Evolutionary conservation across 192 early-diverging fungal genomes (phyloP).

Genomic region (Jimgerdemannia flammicorona): DNA sequence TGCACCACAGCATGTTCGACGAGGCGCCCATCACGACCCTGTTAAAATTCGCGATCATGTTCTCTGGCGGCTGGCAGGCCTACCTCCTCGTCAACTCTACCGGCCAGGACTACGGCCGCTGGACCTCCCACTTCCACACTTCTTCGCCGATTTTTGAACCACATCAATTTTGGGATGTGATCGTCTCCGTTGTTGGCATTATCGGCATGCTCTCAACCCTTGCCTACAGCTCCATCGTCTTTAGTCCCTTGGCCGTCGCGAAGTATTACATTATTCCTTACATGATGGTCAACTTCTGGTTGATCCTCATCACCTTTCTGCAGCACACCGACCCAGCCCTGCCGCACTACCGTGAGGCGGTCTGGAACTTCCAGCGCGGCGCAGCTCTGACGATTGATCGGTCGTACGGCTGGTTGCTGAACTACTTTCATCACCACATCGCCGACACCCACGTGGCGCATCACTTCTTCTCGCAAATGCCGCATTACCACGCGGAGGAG

Average conservation of each 20-base stretch:
- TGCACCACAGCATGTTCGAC: slow-evolving; percentile 51
- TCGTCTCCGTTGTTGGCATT: slow-evolving; percentile 63
- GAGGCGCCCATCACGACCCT: slow-evolving; percentile 72
- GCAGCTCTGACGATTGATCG: slow-evolving; percentile 87
- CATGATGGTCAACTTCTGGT: slow-evolving; percentile 90
- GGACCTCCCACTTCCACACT: slow-evolving; percentile 88
- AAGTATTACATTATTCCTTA: slow-evolving; percentile 93
- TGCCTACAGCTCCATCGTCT: slow-evolving; percentile 49
- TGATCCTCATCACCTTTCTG: slow-evolving; percentile 93
- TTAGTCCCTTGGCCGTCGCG: slow-evolving; percentile 51
- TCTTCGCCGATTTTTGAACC: slow-evolving; percentile 74
- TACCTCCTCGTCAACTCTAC: slow-evolving; percentile 80
- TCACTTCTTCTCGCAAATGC: slow-evolving; percentile 97
- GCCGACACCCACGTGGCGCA: slow-evolving; percentile 93
- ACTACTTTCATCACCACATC: slow-evolving; percentile 79
- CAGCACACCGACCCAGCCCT: slow-evolving; percentile 88
- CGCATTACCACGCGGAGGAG: slow-evolving; percentile 90
- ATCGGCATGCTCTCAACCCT: slow-evolving; percentile 53
- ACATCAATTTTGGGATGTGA: slow-evolving; percentile 63
- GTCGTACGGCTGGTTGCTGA: slow-evolving; percentile 80
- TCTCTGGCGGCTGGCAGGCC: slow-evolving; percentile 84
- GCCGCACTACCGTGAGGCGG: slow-evolving; percentile 83
- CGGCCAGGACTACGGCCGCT: slow-evolving; percentile 70
- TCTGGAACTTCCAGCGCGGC: slow-evolving; percentile 92
- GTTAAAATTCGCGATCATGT: slow-evolving; percentile 61